Base-by-base conservation (phyloP, 202 grass and related monocot genomes). In the Zoysia matrella region DNA sequence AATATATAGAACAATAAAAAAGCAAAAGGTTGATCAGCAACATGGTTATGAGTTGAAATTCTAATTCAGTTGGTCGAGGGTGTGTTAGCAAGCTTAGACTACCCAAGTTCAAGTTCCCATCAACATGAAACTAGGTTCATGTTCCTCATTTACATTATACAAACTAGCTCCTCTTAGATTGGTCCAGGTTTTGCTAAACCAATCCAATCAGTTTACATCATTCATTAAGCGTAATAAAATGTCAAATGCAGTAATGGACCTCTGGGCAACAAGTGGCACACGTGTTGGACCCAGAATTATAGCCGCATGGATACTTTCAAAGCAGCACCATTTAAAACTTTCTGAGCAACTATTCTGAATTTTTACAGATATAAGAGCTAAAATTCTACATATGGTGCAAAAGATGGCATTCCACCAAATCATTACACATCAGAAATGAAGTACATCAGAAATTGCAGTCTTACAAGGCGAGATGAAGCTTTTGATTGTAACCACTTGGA, bases 401-500 rank as follows among this genome's bases (percentile, higher is more conserved):
- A 54, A 76, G 2, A 65, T 44, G 7, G 4, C 43, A 65, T 18
- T 63, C 0, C 3, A 80, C 2, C 14, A 41, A 71, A 2, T 47
- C 7, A 1, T 41, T 22, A 58, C 13, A 6, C 55, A 61, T 82
- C 47, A 81, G 51, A 76, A 74, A 81, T 77, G 41, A 54, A 52
- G 44, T 50, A 86, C 40, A 82, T 42, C 50, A 52, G 48, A 83
- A 69, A 58, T 69, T 69, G 55, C 16, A 73, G 72, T 75, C 91
- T 89, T 89, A 98, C 95, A 84, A 98, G 87, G 60, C 88, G 87
- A 69, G 89, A 54, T 43, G 86, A 93, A 90, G 87, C 83, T 87
- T 98, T 98, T 75, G 92, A 93, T 36, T 91, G 90, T 71, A 98
- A 67, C 95, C 95, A 98, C 85, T 98, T 93, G 2, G 92, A 91